Evolutionary conservation across 139 green algal species (phyloP), one percentile per base, ranked within the genome.

Genomic region (Chlorella ohadii): DNA sequence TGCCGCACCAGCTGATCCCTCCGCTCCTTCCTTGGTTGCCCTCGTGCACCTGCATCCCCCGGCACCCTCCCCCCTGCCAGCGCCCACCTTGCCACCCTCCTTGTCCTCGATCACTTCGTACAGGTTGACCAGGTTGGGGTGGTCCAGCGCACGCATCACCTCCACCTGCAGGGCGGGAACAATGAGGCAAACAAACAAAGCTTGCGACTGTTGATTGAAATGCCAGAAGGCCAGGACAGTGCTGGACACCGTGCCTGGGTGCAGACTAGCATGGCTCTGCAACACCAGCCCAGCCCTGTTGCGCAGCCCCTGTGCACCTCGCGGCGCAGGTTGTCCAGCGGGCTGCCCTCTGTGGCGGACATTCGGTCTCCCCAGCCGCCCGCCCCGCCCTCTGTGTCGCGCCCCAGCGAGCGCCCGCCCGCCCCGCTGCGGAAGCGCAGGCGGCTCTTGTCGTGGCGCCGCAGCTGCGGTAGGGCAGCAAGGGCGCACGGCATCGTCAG

Each of bases 91-190:
- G 77, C 87, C 87, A 38, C 82, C 75, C 38, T 76, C 74, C 34
- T 85, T 85, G 76, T 97, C 94, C 39, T 97, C 79, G 33, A 91
- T 91, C 51, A 96, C 93, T 83, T 98, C 95, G 57, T 90, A 89
- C 81, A 98, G 90, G 59, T 89, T 91, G 5, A 98, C 90, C n/a
- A 98, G 88, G 84, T 98, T 95, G 27, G 92, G 92, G 87, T 98
- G 95, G 80, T 92, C 78, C 84, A 98, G 83, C 61, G 92, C 89
- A 59, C 92, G 93, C 78, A 96, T 91, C 65, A 97, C 85, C 38
- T 88, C 84, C 51, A 96, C 51, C 51, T 59, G 15, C 51, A 22
- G 12, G 12, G 51, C 51, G 15, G 3, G 15, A 59, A 2, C 51
- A 59, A 59, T 51, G 7, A 51, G 44, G 7, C 44, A 9, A 6